A percentile compares a stretch with the other conserved stretches of the same genome.
Conservation (phyloP, 768 basidiomycete genomes). For the Boletellus emodensis region DNA sequence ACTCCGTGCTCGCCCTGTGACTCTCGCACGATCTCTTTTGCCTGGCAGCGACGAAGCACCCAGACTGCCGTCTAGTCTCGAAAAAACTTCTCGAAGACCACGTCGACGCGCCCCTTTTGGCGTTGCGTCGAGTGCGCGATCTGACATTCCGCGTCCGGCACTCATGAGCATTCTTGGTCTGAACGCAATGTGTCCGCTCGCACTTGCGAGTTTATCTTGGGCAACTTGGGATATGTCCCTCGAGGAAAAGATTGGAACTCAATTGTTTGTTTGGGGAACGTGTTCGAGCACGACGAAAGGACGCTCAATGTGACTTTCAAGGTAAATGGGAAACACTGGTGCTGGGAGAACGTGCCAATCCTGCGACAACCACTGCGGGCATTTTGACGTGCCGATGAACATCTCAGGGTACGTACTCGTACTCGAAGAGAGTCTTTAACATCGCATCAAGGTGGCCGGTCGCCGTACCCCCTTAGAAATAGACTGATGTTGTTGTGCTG, state of each 20-base stretch:
- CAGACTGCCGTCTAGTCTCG: conserved; percentile 28
- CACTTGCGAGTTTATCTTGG: conserved; percentile 39
- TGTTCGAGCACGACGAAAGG: conserved; percentile 30
- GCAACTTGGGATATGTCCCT: conserved; percentile 45
- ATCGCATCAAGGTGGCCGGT: conserved; percentile 40
- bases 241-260: conserved; percentile 32
- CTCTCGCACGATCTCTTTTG: conserved; percentile 38
- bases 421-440: not conserved
- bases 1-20: conserved; percentile 25
- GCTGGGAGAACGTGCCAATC: conserved; percentile 34
- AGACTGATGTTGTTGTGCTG: conserved; percentile 36
- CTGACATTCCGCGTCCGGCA: conserved; percentile 33
- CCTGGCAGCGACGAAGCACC: conserved; percentile 33
- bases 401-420: conserved; percentile 30
- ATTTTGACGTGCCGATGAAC: conserved; percentile 30
- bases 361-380: conserved; percentile 31
- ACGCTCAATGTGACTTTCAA: conserved; percentile 20
- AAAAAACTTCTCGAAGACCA: conserved; percentile 34
- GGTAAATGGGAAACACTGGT: conserved; percentile 34
- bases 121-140: conserved; percentile 37
- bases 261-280: conserved; percentile 39
- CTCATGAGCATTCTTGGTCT: conserved; percentile 40
- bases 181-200: conserved; percentile 38
- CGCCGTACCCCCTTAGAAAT: conserved; percentile 34
- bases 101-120: conserved; percentile 25